Conservation (phyloP, 2,329 filamentous ascomycete genomes). For the Botryotinia narcissicola region DNA sequence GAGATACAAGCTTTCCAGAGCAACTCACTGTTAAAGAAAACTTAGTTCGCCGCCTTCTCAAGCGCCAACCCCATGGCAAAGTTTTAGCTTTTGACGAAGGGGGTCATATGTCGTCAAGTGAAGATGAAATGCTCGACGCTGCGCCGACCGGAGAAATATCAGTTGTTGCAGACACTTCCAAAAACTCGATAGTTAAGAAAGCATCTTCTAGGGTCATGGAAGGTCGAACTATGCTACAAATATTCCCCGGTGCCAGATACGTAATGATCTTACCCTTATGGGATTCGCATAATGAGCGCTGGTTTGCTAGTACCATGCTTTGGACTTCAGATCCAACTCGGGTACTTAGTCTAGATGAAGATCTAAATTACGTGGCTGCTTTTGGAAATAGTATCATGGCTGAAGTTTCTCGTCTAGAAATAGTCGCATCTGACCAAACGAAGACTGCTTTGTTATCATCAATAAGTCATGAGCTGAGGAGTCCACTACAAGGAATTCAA, state of each 20-base stretch:
- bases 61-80: slow-evolving; percentile 34
- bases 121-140: slow-evolving; percentile 4
- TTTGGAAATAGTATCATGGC: slow-evolving; percentile 52
- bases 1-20: slow-evolving; percentile 23
- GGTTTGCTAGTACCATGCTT: slow-evolving; percentile 48
- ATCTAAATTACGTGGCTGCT: slow-evolving; percentile 41
- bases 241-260: slow-evolving; percentile 44
- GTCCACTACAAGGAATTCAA: slow-evolving; percentile 55
- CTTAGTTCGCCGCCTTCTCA: slow-evolving; percentile 16
- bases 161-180: background rate
- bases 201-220: background rate
- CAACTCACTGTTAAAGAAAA: slow-evolving; percentile 17
- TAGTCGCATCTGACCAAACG: slow-evolving; percentile 47
- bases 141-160: background rate
- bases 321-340: slow-evolving; percentile 46
- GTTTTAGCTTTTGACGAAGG: slow-evolving; percentile 33
- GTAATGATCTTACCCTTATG: slow-evolving; percentile 49
- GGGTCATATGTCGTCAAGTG: slow-evolving; percentile 23
- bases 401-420: slow-evolving; percentile 51
- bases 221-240: slow-evolving; percentile 6
- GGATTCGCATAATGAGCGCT: slow-evolving; percentile 44
- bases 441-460: slow-evolving; percentile 57
- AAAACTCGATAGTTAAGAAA: background rate
- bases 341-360: slow-evolving; percentile 37
- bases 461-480: slow-evolving; percentile 56